Evolutionary conservation across 2,329 filamentous ascomycete species (phyloP).

Genomic region (Neofusicoccum sp.): DNA sequence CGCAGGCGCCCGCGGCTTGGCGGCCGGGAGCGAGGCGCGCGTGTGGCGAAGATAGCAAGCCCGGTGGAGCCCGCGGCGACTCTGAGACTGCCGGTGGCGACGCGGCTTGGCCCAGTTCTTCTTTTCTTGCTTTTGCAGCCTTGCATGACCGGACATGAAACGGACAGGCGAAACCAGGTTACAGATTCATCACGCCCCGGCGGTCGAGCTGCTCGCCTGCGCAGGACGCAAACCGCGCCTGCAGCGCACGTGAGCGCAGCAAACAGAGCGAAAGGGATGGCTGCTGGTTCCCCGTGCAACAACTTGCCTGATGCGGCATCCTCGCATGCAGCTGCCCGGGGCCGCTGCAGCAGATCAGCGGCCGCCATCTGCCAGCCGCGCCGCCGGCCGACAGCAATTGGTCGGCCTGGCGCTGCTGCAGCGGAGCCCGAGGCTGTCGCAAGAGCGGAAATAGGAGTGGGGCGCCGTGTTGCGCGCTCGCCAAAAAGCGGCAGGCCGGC

Average conservation of each 20-base stretch:
- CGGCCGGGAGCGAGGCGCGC: slow-evolving; percentile 8
- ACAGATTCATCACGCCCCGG: slow-evolving; percentile 9
- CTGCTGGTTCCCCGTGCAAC: slow-evolving; percentile 1
- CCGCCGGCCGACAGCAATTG: not conserved
- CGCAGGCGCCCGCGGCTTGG: slow-evolving; percentile 3
- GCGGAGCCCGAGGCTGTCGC: slow-evolving; percentile 7
- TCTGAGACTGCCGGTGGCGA: slow-evolving; percentile 15
- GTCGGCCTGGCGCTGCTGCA: not conserved
- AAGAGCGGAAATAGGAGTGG: slow-evolving; percentile 13
- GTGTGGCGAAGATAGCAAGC: slow-evolving; percentile 9
- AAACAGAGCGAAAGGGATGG: not conserved
- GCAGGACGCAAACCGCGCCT: not conserved
- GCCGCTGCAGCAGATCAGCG: not conserved
- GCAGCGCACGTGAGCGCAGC: not conserved
- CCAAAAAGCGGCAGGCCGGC: not conserved
- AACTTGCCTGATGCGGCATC: slow-evolving; percentile 3
- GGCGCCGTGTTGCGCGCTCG: slow-evolving; percentile 1
- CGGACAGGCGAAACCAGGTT: slow-evolving; percentile 14
- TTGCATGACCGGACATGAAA: slow-evolving; percentile 16
- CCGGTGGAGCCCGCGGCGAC: slow-evolving; percentile 4
- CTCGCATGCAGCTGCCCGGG: slow-evolving; percentile 9
- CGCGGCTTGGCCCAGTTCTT: slow-evolving; percentile 5
- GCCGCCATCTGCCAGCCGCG: not conserved
- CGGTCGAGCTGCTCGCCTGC: not conserved
- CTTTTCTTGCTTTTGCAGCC: slow-evolving; percentile 12